Evolutionary conservation across 345 rosid species (phyloP).

Genomic region (Litchi chinensis): DNA sequence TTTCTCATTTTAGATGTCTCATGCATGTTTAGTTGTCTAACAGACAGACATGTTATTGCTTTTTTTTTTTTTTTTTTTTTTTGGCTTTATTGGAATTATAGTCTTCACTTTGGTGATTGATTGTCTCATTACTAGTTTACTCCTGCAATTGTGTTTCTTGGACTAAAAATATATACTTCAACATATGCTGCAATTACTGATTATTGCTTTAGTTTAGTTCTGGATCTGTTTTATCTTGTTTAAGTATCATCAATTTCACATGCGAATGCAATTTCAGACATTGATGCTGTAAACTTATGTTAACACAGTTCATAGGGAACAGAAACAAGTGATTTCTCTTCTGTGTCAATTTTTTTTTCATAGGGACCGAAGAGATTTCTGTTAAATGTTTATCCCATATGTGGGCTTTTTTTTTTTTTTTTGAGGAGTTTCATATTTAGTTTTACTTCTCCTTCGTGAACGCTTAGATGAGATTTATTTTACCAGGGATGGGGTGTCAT

Average conservation of each 20-base stretch:
- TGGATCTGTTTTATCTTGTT: not conserved
- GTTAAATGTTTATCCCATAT: not conserved
- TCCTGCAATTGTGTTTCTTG: not conserved
- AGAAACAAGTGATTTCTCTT: not conserved
- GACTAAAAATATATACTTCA: not conserved
- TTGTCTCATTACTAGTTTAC: too few relatives aligned
- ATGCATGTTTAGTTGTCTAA: too few relatives aligned
- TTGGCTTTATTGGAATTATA: not conserved
- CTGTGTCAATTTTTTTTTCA: not conserved
- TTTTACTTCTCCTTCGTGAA: not conserved
- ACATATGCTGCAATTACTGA: not conserved
- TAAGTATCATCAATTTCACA: not conserved
- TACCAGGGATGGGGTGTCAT: not conserved
- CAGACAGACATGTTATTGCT: not conserved
- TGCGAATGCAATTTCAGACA: too few relatives aligned
- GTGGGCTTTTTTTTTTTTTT: too few relatives aligned
- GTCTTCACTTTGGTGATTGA: too few relatives aligned
- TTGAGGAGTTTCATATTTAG: too few relatives aligned
- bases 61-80: not conserved
- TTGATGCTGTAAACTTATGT: not conserved
- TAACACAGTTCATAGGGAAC: not conserved
- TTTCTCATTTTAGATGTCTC: not conserved
- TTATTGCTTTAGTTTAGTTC: not conserved
- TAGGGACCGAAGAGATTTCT: not conserved
- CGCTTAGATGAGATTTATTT: not conserved